Evolutionary conservation across 176 grass and related monocot genomes (phyloP).

Genomic region (bread wheat (Triticum aestivum)): IWGSC_CS_RefSeq_v2.1 NC_057809.1:508818821-508819320

Average conservation of each 20-base stretch:
- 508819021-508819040: background rate
- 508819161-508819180: slow-evolving; percentile 81
- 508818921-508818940: background rate
- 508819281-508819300: background rate
- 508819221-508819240: slow-evolving; percentile 74
- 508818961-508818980: background rate
- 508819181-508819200: slow-evolving; percentile 80
- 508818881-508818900: slow-evolving; percentile 96
- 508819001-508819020: background rate
- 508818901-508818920: slow-evolving; percentile 39
- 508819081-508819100: slow-evolving; percentile 48
- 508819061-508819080: background rate
- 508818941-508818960: too few species aligned
- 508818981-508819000: background rate
- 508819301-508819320: background rate
- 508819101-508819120: slow-evolving; percentile 70
- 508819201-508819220: slow-evolving; percentile 85
- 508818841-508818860: slow-evolving; percentile 98
- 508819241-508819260: slow-evolving; percentile 94
- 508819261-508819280: slow-evolving; percentile 75
- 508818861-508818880: slow-evolving; percentile 94
- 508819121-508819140: slow-evolving; percentile 76
- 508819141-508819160: slow-evolving; percentile 82
- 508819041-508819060: background rate
- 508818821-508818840: slow-evolving; percentile 83